Evolutionary conservation across 1,139 yeast species (phyloP).

Genomic region (Geotrichum reessii): DNA sequence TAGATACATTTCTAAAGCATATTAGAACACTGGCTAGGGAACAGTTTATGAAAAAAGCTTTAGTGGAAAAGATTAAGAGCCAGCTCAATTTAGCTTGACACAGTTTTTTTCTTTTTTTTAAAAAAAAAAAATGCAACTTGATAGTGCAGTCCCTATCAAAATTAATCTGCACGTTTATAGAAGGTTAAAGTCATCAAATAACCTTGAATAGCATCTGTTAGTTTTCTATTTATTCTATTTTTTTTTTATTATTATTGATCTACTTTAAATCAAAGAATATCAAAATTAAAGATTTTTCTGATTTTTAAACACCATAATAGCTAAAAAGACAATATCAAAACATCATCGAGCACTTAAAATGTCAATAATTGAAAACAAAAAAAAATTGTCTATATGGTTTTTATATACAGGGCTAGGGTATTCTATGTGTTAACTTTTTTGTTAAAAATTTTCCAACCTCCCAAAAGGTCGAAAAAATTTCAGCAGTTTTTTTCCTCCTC

Average conservation of each 20-base stretch:
- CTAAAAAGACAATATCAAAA: too few relatives aligned
- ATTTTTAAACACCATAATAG: too few relatives aligned
- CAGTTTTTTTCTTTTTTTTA: background rate
- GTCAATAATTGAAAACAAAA: too few relatives aligned
- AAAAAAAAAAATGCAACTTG: background rate
- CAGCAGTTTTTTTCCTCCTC: conserved; percentile 6
- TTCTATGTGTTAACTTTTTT: background rate
- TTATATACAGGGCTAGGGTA: background rate
- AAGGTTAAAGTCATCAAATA: too few relatives aligned
- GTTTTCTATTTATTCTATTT: too few relatives aligned
- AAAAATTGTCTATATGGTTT: background rate
- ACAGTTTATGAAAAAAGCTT: conserved; percentile 47
- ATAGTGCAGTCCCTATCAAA: too few relatives aligned
- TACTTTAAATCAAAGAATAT: too few relatives aligned
- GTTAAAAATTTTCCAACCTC: conserved; percentile 3
- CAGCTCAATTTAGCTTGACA: conserved; percentile 14
- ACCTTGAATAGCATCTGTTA: too few relatives aligned
- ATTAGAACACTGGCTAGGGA: conserved; percentile 68
- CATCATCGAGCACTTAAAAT: too few relatives aligned
- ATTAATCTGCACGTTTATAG: too few relatives aligned
- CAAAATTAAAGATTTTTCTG: too few relatives aligned
- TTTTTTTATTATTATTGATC: too few relatives aligned
- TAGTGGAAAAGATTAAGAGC: conserved; percentile 28
- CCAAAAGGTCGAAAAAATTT: background rate
- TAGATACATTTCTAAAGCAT: conserved; percentile 47